These are phyloP conservation scores for Tylopilus rubrobrunneus DNA, from an alignment of 768 basidiomycete genomes.

Conservation along the genomic window DNA sequence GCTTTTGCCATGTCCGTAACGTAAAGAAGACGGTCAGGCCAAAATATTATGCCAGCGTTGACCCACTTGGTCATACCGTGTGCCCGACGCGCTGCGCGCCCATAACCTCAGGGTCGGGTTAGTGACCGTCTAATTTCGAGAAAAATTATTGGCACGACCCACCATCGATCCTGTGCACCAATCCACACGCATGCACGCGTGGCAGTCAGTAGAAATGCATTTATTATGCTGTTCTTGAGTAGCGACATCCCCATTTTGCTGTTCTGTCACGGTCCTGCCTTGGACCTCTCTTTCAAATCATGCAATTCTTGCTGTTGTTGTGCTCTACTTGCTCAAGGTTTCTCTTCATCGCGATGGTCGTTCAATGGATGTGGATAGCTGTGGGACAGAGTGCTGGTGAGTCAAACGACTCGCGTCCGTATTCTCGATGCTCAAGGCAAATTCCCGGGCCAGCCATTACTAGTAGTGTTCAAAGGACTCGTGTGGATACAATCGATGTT, in stretches of 20 bases:
- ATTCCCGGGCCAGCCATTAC: conserved; percentile 6
- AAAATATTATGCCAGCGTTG: background rate
- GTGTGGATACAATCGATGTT: background rate
- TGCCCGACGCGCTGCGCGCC: background rate
- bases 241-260: background rate
- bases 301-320: conserved; percentile 1
- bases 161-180: background rate
- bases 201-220: background rate
- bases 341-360: background rate
- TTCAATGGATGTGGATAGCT: conserved; percentile 3
- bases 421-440: background rate
- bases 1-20: background rate
- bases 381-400: conserved; percentile 13
- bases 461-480: background rate
- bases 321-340: background rate
- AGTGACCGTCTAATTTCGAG: background rate
- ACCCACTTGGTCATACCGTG: conserved; percentile 3
- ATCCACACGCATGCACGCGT: background rate
- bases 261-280: background rate
- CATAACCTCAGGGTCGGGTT: background rate
- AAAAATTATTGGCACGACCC: background rate
- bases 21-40: conserved; percentile 1
- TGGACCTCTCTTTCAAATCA: background rate
- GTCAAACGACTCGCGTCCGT: background rate
- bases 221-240: background rate